phyloP scores from a whole-genome alignment of 2,329 filamentous ascomycete genomes.

The Phialocephala sp. region DNA sequence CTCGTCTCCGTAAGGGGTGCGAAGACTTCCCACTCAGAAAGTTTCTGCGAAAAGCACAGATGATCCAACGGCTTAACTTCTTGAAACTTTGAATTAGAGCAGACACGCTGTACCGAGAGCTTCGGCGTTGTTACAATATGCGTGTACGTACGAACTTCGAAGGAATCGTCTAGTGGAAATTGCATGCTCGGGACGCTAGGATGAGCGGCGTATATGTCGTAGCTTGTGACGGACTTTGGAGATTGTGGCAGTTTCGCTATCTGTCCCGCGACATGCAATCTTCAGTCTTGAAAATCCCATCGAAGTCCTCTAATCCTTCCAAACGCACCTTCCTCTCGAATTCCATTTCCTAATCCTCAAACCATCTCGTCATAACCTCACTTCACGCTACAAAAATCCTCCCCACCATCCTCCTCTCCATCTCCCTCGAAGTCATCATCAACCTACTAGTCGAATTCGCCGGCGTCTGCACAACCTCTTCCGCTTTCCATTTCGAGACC shows the following conservation, averaged over 20 bases:
- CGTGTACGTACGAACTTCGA: too few species aligned
- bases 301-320: too few species aligned
- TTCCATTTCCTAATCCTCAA: background rate
- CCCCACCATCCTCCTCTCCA: background rate
- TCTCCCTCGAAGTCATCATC: background rate
- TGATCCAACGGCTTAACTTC: background rate
- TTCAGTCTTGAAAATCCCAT: too few species aligned
- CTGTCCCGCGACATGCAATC: too few species aligned
- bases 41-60: background rate
- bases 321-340: too few species aligned
- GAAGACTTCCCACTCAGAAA: background rate
- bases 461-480: background rate
- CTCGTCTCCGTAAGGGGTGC: background rate
- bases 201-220: too few species aligned
- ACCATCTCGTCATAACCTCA: too few species aligned
- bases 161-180: too few species aligned
- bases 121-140: too few species aligned
- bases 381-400: background rate
- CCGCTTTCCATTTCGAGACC: constrained; percentile 7
- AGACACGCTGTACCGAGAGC: background rate
- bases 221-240: too few species aligned
- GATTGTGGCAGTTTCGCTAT: too few species aligned
- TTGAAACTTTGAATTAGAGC: background rate
- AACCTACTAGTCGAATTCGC: background rate
- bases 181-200: too few species aligned